phyloP scores from a whole-genome alignment of 805 yeast genomes.

The Diddensiella caesifluorescens region DNA sequence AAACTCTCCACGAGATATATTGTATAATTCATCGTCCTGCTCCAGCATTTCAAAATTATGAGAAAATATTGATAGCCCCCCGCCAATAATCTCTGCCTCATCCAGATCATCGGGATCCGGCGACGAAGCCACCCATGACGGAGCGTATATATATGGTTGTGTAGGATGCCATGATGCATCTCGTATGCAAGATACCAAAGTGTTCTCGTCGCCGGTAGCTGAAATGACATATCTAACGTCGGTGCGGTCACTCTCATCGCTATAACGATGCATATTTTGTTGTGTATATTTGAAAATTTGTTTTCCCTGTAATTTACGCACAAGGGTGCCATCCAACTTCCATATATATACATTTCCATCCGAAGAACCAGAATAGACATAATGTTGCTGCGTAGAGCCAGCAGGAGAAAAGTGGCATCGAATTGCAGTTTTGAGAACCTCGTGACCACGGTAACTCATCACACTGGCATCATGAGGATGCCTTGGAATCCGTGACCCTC shows the following conservation, averaged over 20 bases:
- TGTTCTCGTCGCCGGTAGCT: neutral
- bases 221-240: conserved; percentile 6
- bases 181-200: conserved; percentile 20
- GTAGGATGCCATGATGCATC: conserved; percentile 29
- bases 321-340: conserved; percentile 28
- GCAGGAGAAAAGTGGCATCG: conserved; percentile 30
- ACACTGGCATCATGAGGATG: conserved; percentile 28
- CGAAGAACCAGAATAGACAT: conserved; percentile 29
- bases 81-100: conserved; percentile 2
- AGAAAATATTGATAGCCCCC: conserved; percentile 3
- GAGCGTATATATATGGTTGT: conserved; percentile 21
- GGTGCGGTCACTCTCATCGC: neutral
- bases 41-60: neutral
- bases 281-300: neutral
- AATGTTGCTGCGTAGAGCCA: conserved; percentile 25
- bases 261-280: neutral
- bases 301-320: conserved; percentile 11
- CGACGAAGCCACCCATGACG: conserved; percentile 4
- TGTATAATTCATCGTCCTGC: neutral
- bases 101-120: conserved; percentile 1
- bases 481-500: conserved; percentile 19
- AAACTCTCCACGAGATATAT: conserved; percentile 2
- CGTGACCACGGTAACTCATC: conserved; percentile 29
- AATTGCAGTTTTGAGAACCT: conserved; percentile 27
- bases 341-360: conserved; percentile 27